phyloP scores from a whole-genome alignment of 768 basidiomycete genomes.

The Amanita phalloides region DNA sequence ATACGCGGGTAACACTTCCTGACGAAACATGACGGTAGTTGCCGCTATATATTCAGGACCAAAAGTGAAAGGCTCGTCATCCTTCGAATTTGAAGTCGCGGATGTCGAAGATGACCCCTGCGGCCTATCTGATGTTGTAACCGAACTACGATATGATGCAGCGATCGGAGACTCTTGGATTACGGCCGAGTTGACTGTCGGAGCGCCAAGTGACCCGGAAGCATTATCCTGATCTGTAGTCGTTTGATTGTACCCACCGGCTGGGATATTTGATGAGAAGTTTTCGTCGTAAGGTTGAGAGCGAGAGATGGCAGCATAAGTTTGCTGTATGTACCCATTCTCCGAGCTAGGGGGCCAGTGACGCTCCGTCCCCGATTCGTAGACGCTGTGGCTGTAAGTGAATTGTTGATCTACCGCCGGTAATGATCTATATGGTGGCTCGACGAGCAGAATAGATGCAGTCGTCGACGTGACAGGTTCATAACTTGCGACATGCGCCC shows the following conservation, averaged over 20 bases:
- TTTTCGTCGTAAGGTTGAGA: background rate
- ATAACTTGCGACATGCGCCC: background rate
- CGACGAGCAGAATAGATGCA: background rate
- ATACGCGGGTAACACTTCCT: slow-evolving; percentile 23
- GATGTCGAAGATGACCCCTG: background rate
- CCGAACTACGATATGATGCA: background rate
- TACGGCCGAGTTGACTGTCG: background rate
- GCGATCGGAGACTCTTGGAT: background rate
- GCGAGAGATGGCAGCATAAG: background rate
- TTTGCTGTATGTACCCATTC: background rate
- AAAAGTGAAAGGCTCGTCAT: slow-evolving; percentile 27
- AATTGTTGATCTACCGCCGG: background rate
- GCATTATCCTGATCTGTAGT: background rate
- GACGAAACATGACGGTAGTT: slow-evolving; percentile 21
- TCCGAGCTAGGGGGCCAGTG: background rate
- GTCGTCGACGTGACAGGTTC: background rate
- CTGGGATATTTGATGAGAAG: background rate
- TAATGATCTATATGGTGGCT: background rate
- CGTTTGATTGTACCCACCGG: background rate
- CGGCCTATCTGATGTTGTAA: background rate
- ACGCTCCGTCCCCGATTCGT: background rate
- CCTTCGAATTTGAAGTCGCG: slow-evolving; percentile 13
- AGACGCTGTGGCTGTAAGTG: background rate
- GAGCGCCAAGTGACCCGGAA: background rate
- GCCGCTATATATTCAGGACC: slow-evolving; percentile 23